Base-by-base conservation (phyloP, 257 asterid genomes). In the Plantago major region DNA sequence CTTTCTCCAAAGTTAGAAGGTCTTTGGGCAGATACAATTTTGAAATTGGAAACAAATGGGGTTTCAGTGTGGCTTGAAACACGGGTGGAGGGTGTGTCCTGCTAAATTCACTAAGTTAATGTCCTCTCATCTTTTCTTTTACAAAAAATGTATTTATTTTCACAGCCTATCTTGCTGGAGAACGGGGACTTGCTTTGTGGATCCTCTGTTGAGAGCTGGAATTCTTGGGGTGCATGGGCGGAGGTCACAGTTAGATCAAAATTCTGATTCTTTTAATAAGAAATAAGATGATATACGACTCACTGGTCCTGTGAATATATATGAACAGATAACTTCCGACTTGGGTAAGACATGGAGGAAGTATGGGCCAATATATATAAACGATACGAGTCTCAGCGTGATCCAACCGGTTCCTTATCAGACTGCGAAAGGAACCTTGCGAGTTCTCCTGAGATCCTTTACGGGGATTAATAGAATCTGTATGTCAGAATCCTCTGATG, bases 191-290 rank as follows among this genome's bases (percentile, higher is more conserved):
- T 93, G 84, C 87, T 93, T 17, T 93, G 99, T 59, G 99, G 99
- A 74, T 93, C 99, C 60, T 93, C 99, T 13, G 97, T 87, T 10
- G 96, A 92, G 76, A 92, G 99, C 83, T 92, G 97, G 97, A 89
- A 89, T 67, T 92, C 99, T 44, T 87, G 96, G 99, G 99, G 99
- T 59, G 95, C 99, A 60, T 92, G 99, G 99, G 78, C 89, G 81
- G 99, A 92, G 99, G 97, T 92, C 65, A 16, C 62, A 13, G 14
- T 58, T 40, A 47, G 6, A 46, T 64, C 43, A 48, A 16, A 42
- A 6, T 30, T 42, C 59, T 18, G 26, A 37, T 11, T 62, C 40
- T 50, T 63, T 33, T 22, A 28, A 18, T 11, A 70, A 59, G 43
- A 60, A 58, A 22, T 28, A 30, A 1, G 30, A 14, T 52, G 13